phyloP scores from a whole-genome alignment of 2,329 filamentous ascomycete species.

The Pseudogymnoascus sp. region DNA sequence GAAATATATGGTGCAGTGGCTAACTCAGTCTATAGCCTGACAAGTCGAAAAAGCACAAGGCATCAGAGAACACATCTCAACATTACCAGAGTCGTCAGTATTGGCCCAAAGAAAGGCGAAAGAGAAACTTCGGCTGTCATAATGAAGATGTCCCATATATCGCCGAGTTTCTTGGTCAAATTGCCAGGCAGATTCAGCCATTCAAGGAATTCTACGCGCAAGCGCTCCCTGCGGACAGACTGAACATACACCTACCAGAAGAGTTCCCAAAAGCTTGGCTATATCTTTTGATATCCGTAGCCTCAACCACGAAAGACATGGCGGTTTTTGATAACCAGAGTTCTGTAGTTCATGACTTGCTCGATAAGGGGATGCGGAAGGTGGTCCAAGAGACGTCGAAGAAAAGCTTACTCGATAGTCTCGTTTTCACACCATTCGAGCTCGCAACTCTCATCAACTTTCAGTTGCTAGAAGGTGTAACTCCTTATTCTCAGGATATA shows the following conservation, averaged over 20 bases:
- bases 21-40: not conserved
- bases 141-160: constrained; percentile 7
- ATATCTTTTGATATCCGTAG: constrained; percentile 17
- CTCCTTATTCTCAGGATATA: constrained; percentile 13
- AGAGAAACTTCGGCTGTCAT: constrained; percentile 3
- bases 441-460: constrained; percentile 17
- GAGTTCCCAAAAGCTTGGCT: constrained; percentile 19
- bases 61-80: not conserved
- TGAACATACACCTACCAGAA: constrained; percentile 14
- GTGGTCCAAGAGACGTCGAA: constrained; percentile 10
- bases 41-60: not conserved
- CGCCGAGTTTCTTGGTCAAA: constrained; percentile 3
- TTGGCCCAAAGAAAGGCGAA: not conserved
- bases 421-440: constrained; percentile 16
- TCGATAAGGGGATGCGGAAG: constrained; percentile 14
- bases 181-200: constrained; percentile 3
- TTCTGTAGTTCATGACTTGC: constrained; percentile 10
- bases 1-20: not conserved
- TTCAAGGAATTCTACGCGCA: constrained; percentile 14
- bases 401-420: constrained; percentile 13
- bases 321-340: constrained; percentile 12
- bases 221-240: constrained; percentile 6
- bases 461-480: constrained; percentile 14
- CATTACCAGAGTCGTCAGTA: not conserved
- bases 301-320: constrained; percentile 13